Percentiles rank a stretch among this genome's conserved stretches.
These are phyloP conservation scores for Eutrema heterophyllum DNA, from an alignment of 345 rosid species.

Conservation along the genomic window DNA sequence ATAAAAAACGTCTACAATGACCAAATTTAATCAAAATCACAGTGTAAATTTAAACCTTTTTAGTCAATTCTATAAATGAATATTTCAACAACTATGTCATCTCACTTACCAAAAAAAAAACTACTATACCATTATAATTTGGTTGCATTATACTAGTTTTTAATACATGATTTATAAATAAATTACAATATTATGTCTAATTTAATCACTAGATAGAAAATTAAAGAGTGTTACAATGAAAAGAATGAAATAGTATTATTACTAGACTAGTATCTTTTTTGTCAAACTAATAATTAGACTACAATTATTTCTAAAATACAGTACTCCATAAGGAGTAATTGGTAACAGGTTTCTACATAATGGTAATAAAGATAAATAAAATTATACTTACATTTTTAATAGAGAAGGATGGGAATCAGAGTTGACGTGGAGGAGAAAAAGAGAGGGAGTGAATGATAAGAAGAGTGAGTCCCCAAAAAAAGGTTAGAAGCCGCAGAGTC, in stretches of 20 bases:
- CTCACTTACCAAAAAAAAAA: background rate
- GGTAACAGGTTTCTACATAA: too few species aligned
- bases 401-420: conserved; percentile 24
- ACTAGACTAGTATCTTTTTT: too few species aligned
- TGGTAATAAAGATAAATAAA: background rate
- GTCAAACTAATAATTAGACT: too few species aligned
- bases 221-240: background rate
- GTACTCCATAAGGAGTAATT: too few species aligned
- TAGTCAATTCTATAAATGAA: background rate
- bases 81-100: too few species aligned
- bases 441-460: conserved; percentile 34
- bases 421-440: conserved; percentile 30
- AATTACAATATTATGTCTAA: background rate
- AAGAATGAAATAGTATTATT: background rate
- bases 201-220: background rate
- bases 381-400: background rate
- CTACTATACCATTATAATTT: background rate
- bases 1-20: too few species aligned
- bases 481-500: conserved; percentile 28
- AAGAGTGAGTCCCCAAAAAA: conserved; percentile 38
- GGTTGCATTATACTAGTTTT: too few species aligned
- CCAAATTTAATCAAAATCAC: too few species aligned
- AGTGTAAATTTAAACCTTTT: too few species aligned
- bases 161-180: too few species aligned
- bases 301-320: too few species aligned